Evolutionary conservation across 1,139 yeast species (phyloP).

Genomic region (Diutina sp.): DNA sequence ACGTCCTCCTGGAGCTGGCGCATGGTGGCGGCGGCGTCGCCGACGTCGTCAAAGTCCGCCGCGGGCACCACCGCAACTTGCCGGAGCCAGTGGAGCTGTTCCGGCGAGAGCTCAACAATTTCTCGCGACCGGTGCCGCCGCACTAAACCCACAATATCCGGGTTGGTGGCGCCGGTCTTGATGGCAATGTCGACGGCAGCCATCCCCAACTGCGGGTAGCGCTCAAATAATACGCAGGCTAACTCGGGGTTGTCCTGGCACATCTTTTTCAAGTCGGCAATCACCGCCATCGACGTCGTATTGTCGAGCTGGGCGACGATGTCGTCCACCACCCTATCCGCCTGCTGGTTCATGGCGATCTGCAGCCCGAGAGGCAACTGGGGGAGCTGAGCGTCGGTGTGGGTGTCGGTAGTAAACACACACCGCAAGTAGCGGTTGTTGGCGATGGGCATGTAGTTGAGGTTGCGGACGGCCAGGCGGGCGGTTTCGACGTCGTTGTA

Average conservation of each 20-base stretch:
- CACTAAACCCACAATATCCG: constrained; percentile 37
- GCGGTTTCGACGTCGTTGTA: constrained; percentile 73
- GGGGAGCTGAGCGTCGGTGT: constrained; percentile 9
- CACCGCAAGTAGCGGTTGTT: constrained; percentile 46
- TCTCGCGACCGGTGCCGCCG: constrained; percentile 20
- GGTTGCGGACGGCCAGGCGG: constrained; percentile 78
- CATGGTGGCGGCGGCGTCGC: not conserved
- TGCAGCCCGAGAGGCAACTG: constrained; percentile 38
- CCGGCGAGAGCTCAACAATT: constrained; percentile 32
- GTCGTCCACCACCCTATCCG: constrained; percentile 49
- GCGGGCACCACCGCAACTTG: constrained; percentile 50
- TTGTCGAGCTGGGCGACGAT: constrained; percentile 47
- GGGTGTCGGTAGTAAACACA: constrained; percentile 44
- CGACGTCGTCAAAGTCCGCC: constrained; percentile 11
- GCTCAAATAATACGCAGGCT: constrained; percentile 49
- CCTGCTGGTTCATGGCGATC: constrained; percentile 38
- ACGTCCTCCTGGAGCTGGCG: not conserved
- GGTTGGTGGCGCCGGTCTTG: constrained; percentile 42
- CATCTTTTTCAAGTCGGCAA: constrained; percentile 56
- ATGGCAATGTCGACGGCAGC: constrained; percentile 72
- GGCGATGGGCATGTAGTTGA: constrained; percentile 71
- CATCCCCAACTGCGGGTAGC: constrained; percentile 69
- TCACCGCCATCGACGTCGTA: constrained; percentile 37
- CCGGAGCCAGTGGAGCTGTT: constrained; percentile 39
- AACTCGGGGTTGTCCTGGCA: constrained; percentile 47